These are phyloP conservation scores for Leptographium radiaticola DNA, from an alignment of 2,329 filamentous ascomycete species.

Conservation along the genomic window DNA sequence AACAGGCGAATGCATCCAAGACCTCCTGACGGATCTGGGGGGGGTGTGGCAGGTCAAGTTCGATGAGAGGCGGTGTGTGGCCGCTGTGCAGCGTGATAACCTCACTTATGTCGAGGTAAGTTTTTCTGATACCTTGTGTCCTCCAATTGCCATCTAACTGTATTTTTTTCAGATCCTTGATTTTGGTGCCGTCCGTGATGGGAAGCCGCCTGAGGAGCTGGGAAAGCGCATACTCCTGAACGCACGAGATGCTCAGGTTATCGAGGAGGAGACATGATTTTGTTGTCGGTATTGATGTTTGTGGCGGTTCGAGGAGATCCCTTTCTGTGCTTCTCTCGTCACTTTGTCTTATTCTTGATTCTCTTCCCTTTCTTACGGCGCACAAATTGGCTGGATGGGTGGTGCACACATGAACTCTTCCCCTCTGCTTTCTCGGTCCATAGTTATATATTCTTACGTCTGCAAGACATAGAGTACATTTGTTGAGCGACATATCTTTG, in stretches of 20 bases:
- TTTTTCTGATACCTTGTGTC: not conserved
- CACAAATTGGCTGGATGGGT: not conserved
- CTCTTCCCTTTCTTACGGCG: not conserved
- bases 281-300: too few relatives aligned
- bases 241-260: constrained; percentile 36
- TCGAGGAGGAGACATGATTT: constrained; percentile 28
- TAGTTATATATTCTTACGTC: not conserved
- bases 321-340: not conserved
- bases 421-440: not conserved
- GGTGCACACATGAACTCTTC: not conserved
- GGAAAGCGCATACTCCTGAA: constrained; percentile 65
- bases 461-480: not conserved
- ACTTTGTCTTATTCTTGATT: not conserved
- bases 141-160: not conserved
- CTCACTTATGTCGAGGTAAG: constrained; percentile 92
- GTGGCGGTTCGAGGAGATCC: too few relatives aligned
- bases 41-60: constrained; percentile 99
- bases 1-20: constrained; percentile 82
- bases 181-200: constrained; percentile 88
- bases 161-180: constrained; percentile 66
- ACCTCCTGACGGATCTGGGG: constrained; percentile 81
- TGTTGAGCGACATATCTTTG: not conserved
- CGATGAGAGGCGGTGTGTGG: constrained; percentile 87
- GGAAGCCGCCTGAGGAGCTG: constrained; percentile 61
- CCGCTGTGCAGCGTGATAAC: constrained; percentile 84